phyloP scores from a whole-genome alignment of 192 early-diverging fungal species.

The Linnemannia schmuckeri region DNA sequence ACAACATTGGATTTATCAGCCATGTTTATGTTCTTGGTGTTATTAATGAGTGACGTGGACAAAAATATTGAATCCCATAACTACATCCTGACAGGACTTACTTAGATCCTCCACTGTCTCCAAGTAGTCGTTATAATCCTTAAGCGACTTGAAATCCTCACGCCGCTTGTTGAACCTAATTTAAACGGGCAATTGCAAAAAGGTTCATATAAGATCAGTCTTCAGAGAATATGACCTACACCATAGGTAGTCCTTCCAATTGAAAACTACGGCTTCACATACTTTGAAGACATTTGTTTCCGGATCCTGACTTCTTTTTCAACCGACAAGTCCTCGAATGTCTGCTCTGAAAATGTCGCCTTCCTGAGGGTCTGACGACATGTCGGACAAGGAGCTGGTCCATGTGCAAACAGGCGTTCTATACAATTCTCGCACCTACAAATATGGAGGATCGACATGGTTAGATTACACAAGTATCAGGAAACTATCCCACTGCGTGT shows the following conservation, averaged over 20 bases:
- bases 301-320: constrained; percentile 94
- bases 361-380: constrained; percentile 87
- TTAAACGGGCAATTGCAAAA: neutral
- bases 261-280: constrained; percentile 7
- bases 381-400: constrained; percentile 92
- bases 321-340: constrained; percentile 94
- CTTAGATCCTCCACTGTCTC: constrained; percentile 91
- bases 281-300: constrained; percentile 78
- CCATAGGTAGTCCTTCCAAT: neutral
- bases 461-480: neutral
- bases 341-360: constrained; percentile 86
- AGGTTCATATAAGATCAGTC: neutral
- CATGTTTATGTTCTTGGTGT: neutral
- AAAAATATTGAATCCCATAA: neutral
- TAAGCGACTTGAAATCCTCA: constrained; percentile 85
- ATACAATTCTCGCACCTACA: constrained; percentile 93
- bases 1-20: neutral
- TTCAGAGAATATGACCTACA: neutral
- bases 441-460: neutral
- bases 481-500: neutral
- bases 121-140: constrained; percentile 90
- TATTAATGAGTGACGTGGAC: neutral
- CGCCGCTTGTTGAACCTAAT: constrained; percentile 89
- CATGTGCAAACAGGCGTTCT: constrained; percentile 83
- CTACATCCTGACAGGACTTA: constrained; percentile 46